Evolutionary conservation across 768 basidiomycete genomes (phyloP), one percentile per base, ranked within the genome.

Genomic region (Dendrothele bispora): DNA sequence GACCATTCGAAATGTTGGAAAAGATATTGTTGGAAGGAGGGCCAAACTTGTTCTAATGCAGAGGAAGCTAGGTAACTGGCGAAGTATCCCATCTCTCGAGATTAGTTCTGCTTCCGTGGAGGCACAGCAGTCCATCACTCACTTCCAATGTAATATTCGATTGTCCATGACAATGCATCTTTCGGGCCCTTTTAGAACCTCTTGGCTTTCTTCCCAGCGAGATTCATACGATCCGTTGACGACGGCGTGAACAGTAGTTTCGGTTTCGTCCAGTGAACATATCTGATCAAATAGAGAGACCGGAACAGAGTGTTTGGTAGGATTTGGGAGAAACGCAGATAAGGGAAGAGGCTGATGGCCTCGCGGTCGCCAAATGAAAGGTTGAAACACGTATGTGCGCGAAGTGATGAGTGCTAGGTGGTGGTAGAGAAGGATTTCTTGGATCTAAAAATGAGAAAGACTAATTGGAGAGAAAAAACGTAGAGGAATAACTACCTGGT

Each of bases 371-470:
- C 75, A 76, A 35, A 75, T 63, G 22, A 76, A 52, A 8, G 74
- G 70, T 46, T 78, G 73, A 51, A 74, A 75, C 7, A 70, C 69
- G 51, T 75, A 76, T 6, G 66, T 63, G 5, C 76, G 64, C 1
- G 63, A 63, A 2, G 68, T 63, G 25, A 62, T 57, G 18, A 74
- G 50, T 25, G 74, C 73, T 22, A 76, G 62, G 57, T 75, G 72
- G 53, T 78, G 76, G 48, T 67, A 75, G 22, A 75, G 43, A 7
- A 76, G 57, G 34, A 75, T 69, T 55, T 78, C 76, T 55, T 74
- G 73, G 24, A 68, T 71, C 74, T 78, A 50, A 12, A 10, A 17
- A 15, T 21, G 34, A 30, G 4, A 41, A 24, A 24, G 24, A 51
- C 44, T 29, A 42, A 27, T 36, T 20, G 46, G 50, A 42, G 17